Conservation (phyloP, 495 filamentous ascomycete species). For the Aspergillus bertholletiae region DNA sequence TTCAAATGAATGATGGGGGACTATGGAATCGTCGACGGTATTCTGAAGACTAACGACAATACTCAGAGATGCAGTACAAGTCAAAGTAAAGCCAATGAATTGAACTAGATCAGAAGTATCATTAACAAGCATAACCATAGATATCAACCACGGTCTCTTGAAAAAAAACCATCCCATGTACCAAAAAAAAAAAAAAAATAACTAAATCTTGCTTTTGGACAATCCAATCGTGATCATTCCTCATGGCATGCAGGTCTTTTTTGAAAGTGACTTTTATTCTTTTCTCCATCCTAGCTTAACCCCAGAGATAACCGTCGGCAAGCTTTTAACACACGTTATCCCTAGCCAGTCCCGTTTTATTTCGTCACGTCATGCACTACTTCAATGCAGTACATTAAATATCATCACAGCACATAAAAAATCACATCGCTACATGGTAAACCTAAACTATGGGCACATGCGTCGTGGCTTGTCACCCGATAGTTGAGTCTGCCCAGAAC, state of each 20-base stretch:
- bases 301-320: background rate
- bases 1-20: too few species aligned
- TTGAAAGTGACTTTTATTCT: slow-evolving; percentile 1
- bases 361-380: slow-evolving; percentile 4
- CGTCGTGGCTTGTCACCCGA: background rate
- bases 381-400: slow-evolving; percentile 2
- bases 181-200: too few species aligned
- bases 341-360: background rate
- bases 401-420: slow-evolving; percentile 9
- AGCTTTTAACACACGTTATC: background rate
- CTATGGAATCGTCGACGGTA: too few species aligned
- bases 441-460: background rate
- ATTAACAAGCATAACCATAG: slow-evolving; percentile 14
- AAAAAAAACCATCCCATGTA: slow-evolving; percentile 28
- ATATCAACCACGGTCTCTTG: slow-evolving; percentile 25
- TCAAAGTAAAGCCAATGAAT: background rate
- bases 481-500: background rate
- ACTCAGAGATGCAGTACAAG: too few species aligned
- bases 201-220: slow-evolving; percentile 21
- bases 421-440: slow-evolving; percentile 2
- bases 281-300: background rate
- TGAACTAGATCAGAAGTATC: slow-evolving; percentile 6
- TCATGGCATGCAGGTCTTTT: slow-evolving; percentile 18
- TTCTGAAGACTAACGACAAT: too few species aligned
- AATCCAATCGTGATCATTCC: slow-evolving; percentile 27